Percentiles rank a stretch among this genome's conserved stretches.
phyloP scores from a whole-genome alignment of 495 filamentous ascomycete genomes.

The Penicillium coffeae region DNA sequence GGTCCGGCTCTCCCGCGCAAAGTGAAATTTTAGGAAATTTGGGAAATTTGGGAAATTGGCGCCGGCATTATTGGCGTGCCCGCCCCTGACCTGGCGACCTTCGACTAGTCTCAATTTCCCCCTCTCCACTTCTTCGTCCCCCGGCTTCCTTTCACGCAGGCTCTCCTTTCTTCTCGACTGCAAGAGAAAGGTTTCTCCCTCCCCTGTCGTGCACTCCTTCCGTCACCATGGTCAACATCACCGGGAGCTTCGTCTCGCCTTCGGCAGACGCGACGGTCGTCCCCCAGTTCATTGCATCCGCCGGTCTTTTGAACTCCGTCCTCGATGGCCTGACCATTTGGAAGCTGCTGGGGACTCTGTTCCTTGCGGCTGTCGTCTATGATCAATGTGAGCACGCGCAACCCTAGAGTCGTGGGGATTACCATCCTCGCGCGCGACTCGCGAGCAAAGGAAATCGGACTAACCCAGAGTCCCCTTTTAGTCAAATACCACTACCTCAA shows the following conservation, averaged over 20 bases:
- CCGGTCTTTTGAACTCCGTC: conserved; percentile 41
- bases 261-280: conserved; percentile 61
- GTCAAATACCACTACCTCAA: conserved; percentile 85
- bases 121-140: conserved; percentile 15
- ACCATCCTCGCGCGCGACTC: too few relatives aligned
- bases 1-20: neutral
- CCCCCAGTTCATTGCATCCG: conserved; percentile 40
- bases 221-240: conserved; percentile 55
- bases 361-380: conserved; percentile 70
- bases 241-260: conserved; percentile 73
- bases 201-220: neutral
- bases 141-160: neutral
- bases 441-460: too few relatives aligned
- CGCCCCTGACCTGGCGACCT: conserved; percentile 28
- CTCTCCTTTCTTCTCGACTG: neutral
- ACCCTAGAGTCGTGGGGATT: too few relatives aligned
- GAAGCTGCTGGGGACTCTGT: conserved; percentile 59
- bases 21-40: neutral
- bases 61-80: conserved; percentile 17
- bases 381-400: conserved; percentile 71
- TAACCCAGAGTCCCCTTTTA: conserved; percentile 36
- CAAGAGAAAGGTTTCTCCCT: too few relatives aligned
- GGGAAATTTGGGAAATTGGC: conserved; percentile 4
- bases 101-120: conserved; percentile 5
- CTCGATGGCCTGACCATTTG: conserved; percentile 57